Percentiles rank a stretch among this genome's conserved stretches.
Conservation (phyloP, 768 basidiomycete genomes). For the Lactarius quietus region DNA sequence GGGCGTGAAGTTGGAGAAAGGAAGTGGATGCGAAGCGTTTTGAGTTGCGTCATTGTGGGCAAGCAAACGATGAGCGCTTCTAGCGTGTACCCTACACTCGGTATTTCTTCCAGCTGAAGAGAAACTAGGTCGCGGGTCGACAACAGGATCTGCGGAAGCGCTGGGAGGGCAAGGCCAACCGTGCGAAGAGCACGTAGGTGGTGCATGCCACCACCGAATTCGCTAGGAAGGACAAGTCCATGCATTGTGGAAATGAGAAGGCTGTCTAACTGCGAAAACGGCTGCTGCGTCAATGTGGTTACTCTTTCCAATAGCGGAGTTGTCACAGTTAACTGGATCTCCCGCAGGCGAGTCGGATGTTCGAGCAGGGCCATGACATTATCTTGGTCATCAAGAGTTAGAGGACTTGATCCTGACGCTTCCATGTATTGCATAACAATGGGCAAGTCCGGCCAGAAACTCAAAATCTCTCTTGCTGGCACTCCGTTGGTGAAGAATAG, state of each 20-base stretch:
- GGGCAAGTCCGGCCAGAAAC: slow-evolving; percentile 6
- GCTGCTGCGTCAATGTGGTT: neutral
- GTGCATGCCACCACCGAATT: neutral
- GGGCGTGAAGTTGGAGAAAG: neutral
- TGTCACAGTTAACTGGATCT: slow-evolving; percentile 1
- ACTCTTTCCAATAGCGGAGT: neutral
- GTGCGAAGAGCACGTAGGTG: neutral
- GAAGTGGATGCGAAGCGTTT: slow-evolving; percentile 6
- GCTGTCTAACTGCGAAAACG: neutral
- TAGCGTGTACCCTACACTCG: neutral
- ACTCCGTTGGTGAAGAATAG: slow-evolving; percentile 8
- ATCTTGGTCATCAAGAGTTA: neutral
- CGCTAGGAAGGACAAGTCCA: neutral
- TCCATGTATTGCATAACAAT: slow-evolving; percentile 10
- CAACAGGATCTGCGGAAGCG: neutral
- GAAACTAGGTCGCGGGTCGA: neutral
- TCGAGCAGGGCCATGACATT: neutral
- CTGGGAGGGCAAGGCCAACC: neutral
- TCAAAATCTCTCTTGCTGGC: slow-evolving; percentile 1
- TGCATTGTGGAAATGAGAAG: neutral
- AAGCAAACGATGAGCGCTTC: neutral
- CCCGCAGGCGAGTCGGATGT: neutral
- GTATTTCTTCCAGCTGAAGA: slow-evolving; percentile 9
- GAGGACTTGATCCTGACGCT: neutral
- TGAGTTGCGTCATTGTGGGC: neutral